Evolutionary conservation across 2,329 filamentous ascomycete genomes (phyloP).

Genomic region (Fusarium protoensiforme): DNA sequence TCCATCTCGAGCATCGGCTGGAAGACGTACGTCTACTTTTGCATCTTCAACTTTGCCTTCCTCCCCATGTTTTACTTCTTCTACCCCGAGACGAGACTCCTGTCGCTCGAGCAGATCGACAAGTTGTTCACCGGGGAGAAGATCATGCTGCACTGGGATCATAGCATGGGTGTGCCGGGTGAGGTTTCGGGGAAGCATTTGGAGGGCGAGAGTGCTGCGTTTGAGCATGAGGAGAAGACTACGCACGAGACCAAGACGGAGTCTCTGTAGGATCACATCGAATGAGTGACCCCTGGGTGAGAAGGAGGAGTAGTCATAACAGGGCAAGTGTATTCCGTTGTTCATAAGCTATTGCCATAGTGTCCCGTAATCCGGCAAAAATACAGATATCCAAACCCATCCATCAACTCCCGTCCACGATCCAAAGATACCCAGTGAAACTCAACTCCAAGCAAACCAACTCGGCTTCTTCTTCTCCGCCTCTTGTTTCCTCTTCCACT

Average conservation of each 20-base stretch:
- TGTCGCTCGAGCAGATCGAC: slow-evolving; percentile 63
- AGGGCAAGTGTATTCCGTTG: neutral
- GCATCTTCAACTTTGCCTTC: slow-evolving; percentile 50
- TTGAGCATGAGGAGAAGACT: slow-evolving; percentile 36
- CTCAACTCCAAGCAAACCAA: slow-evolving; percentile 36
- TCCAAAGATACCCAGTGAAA: neutral
- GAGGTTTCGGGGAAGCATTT: slow-evolving; percentile 35
- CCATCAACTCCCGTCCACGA: neutral
- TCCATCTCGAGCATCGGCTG: slow-evolving; percentile 52
- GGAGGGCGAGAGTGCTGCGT: slow-evolving; percentile 24
- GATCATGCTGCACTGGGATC: slow-evolving; percentile 46
- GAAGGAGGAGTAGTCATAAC: neutral
- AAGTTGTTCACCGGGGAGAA: slow-evolving; percentile 49
- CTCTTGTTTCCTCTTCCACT: slow-evolving; percentile 42
- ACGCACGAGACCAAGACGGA: slow-evolving; percentile 14
- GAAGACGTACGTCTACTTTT: slow-evolving; percentile 53
- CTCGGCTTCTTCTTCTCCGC: slow-evolving; percentile 33
- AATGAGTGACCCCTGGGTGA: neutral
- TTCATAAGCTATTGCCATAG: neutral
- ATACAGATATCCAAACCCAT: neutral
- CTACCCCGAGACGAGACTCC: slow-evolving; percentile 60
- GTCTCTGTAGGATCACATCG: neutral
- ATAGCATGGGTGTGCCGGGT: slow-evolving; percentile 46
- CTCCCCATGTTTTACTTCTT: slow-evolving; percentile 60
- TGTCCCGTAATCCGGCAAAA: neutral